Conservation (phyloP, 768 basidiomycete genomes). For the Naganishia randhawae region DNA sequence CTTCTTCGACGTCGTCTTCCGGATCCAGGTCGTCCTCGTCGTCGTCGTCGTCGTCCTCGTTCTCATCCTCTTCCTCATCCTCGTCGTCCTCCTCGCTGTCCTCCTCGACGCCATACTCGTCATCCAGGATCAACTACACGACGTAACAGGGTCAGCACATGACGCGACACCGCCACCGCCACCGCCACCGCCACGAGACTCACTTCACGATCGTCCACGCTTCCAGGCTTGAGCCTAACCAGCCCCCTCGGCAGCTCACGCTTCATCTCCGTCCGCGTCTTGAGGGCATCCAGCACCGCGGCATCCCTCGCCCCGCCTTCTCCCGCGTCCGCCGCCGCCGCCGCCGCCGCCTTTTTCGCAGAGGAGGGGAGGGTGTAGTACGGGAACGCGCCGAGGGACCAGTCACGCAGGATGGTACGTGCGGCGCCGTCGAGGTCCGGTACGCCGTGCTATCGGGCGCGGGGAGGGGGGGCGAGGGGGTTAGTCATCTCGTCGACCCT, state of each 20-base stretch:
- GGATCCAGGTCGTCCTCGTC: constrained; percentile 31
- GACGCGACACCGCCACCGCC: too few relatives aligned
- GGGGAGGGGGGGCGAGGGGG: neutral
- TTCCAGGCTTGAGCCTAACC: constrained; percentile 57
- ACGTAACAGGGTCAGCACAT: constrained; percentile 6
- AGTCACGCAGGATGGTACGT: constrained; percentile 76
- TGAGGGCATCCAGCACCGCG: constrained; percentile 55
- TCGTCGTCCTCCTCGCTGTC: constrained; percentile 38
- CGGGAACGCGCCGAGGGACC: constrained; percentile 69
- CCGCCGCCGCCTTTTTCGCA: constrained; percentile 29
- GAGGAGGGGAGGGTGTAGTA: constrained; percentile 64
- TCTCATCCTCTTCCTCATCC: constrained; percentile 50
- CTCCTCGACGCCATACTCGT: constrained; percentile 50
- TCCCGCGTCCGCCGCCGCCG: constrained; percentile 33
- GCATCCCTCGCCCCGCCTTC: constrained; percentile 53
- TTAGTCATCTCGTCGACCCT: too few relatives aligned
- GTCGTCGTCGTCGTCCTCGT: constrained; percentile 39
- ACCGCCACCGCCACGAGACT: constrained; percentile 54
- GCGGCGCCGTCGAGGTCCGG: constrained; percentile 71
- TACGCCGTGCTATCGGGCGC: constrained; percentile 60
- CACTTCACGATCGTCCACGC: constrained; percentile 54
- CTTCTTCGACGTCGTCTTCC: constrained; percentile 41
- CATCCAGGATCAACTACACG: constrained; percentile 53
- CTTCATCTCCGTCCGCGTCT: constrained; percentile 66
- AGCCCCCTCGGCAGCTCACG: constrained; percentile 57